Evolutionary conservation across 2,329 filamentous ascomycete genomes (phyloP).

Genomic region (Lachnellula arida): DNA sequence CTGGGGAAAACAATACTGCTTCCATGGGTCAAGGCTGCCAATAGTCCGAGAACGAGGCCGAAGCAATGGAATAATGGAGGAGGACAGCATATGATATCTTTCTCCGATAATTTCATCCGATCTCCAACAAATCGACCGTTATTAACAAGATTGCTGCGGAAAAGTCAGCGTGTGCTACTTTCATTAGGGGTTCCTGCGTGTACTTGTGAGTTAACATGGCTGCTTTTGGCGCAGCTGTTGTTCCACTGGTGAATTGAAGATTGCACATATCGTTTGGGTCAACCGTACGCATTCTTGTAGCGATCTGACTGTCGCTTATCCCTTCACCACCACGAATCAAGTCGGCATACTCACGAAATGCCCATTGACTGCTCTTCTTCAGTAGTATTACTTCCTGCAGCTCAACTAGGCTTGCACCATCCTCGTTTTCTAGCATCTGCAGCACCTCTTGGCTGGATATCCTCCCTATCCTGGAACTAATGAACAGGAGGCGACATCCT

Average conservation of each 20-base stretch:
- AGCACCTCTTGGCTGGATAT: too few relatives aligned
- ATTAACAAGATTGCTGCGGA: constrained; percentile 48
- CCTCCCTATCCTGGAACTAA: too few relatives aligned
- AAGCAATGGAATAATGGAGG: constrained; percentile 67
- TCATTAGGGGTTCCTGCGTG: background rate
- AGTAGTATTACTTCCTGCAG: too few relatives aligned
- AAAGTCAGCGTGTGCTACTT: background rate
- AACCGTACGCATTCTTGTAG: background rate
- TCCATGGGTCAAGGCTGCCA: constrained; percentile 62
- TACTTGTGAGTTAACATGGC: constrained; percentile 59
- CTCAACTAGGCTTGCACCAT: too few relatives aligned
- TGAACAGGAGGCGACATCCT: constrained; percentile 72
- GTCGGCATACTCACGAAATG: too few relatives aligned
- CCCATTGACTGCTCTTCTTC: too few relatives aligned
- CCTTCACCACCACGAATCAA: too few relatives aligned
- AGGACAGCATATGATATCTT: constrained; percentile 60
- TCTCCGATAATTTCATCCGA: constrained; percentile 56
- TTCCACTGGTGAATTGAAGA: constrained; percentile 71
- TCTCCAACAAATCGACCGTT: constrained; percentile 64
- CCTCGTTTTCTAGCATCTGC: too few relatives aligned
- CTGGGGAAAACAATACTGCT: constrained; percentile 60
- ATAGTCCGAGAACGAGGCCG: constrained; percentile 65
- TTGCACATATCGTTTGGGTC: constrained; percentile 64
- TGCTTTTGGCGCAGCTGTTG: constrained; percentile 68
- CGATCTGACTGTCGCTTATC: too few relatives aligned